These are phyloP conservation scores for Chlamydomonas urium DNA, from an alignment of 139 green algal genomes.

Conservation along the genomic window DNA sequence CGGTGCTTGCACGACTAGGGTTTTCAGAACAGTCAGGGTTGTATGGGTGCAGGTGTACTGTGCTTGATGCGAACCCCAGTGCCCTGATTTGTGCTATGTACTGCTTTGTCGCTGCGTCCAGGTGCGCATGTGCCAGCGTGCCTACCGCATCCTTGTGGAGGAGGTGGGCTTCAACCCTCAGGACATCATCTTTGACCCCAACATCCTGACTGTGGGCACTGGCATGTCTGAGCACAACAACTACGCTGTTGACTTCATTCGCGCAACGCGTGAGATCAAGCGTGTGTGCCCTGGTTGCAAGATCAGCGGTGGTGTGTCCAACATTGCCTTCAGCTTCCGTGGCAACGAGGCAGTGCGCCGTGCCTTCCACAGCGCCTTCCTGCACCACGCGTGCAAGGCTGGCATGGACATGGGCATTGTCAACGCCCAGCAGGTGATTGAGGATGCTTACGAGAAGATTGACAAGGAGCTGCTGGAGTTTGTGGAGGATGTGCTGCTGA, in stretches of 20 bases:
- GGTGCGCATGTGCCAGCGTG: constrained; percentile 89
- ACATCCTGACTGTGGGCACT: constrained; percentile 97
- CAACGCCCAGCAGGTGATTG: constrained; percentile 86
- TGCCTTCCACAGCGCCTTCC: constrained; percentile 91
- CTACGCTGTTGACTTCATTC: constrained; percentile 99
- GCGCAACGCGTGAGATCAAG: constrained; percentile 93
- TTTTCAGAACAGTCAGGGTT: no score
- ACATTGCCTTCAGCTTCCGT: constrained; percentile 98
- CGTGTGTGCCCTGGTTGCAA: constrained; percentile 90
- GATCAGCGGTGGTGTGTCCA: constrained; percentile 95
- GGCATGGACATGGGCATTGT: constrained; percentile 99
- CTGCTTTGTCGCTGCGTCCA: background rate
- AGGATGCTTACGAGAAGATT: constrained; percentile 93
- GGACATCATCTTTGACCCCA: constrained; percentile 99
- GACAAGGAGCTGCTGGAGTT: constrained; percentile 96
- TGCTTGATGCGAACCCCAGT: no score
- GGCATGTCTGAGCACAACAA: constrained; percentile 98
- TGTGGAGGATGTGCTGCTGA: constrained; percentile 97
- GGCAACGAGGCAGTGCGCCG: constrained; percentile 94
- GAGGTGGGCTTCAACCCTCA: constrained; percentile 92
- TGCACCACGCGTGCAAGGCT: constrained; percentile 89
- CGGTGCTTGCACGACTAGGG: no score
- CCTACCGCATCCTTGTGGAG: constrained; percentile 94
- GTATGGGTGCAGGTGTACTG: no score
- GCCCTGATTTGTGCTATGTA: no score